Base-by-base conservation (phyloP, 2,329 filamentous ascomycete genomes). In the Trichoderma semiorbis region DNA sequence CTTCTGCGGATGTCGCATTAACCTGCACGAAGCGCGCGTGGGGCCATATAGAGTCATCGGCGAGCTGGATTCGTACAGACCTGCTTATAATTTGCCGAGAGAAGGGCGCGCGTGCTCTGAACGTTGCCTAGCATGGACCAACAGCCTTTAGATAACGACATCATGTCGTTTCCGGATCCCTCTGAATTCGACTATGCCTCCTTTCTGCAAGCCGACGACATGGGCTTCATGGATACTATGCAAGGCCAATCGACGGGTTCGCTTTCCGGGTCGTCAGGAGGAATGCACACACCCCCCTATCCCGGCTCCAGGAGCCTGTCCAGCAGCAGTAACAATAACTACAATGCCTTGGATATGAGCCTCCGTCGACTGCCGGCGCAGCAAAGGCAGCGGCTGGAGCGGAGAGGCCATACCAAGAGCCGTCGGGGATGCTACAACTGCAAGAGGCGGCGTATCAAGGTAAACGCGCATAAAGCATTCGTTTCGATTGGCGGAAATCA, bases 341-440 rank as follows among this genome's bases (percentile, higher is more conserved):
- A 62, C 24, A 36, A 34, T 21, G 11, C 43, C n/a, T 11, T 62
- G 14, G 74, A 76, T 8, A 36, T 39, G 18, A 66, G 75, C 36
- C 66, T 65, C 24, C 72, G 75, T 32, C 73, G 73, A 8, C 58
- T 75, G 36, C 60, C 75, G 26, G 32, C 73, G 61, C 78, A 78
- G 64, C 83, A 79, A 75, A 69, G 55, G 21, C 82, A 83, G 74
- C 81, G 83, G 58, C 74, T 86, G 30, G 87, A 88, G 77, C 81
- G 90, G 70, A 85, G 88, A 73, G 89, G 90, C 0, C 90, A 92
- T 74, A 91, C 88, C 12, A 92, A 92, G 79, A 90, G 88, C 65
- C 85, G 90, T 28, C 83, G 86, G 18, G 90, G 90, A 10, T 92
- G 90, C 79, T 91, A 86, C 78, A 90, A 90, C 78, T 92, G 90